Percentiles rank a stretch among this genome's conserved stretches.
phyloP scores from a whole-genome alignment of 345 rosid species.

The Pelargonium nanum region DNA sequence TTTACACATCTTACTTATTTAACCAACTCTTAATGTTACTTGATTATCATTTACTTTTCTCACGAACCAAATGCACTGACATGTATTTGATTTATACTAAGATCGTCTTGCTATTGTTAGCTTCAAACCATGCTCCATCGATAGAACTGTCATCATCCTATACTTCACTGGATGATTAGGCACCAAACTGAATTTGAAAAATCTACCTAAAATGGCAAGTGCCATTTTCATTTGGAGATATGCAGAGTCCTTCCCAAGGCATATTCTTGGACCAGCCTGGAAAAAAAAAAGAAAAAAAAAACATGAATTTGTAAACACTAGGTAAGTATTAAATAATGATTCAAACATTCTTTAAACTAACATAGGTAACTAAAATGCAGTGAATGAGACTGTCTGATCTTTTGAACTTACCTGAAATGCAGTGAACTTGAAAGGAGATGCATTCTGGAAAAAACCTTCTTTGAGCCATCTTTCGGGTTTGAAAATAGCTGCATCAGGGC shows the following conservation, averaged over 20 bases:
- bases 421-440: conserved; percentile 90
- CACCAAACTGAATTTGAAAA: conserved; percentile 58
- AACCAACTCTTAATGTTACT: not conserved
- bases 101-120: conserved; percentile 39
- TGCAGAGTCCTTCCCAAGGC: conserved; percentile 95
- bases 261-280: conserved; percentile 90
- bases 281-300: not conserved
- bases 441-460: conserved; percentile 74
- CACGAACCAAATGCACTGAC: no score
- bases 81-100: conserved; percentile 3
- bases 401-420: conserved; percentile 63
- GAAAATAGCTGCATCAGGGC: conserved; percentile 68
- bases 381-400: conserved; percentile 1
- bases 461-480: conserved; percentile 92
- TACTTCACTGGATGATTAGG: conserved; percentile 74
- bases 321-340: not conserved
- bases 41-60: no score
- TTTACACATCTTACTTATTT: not conserved
- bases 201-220: conserved; percentile 68
- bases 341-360: not conserved
- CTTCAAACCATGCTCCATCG: conserved; percentile 80
- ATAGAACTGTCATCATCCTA: conserved; percentile 86
- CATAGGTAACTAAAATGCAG: no score
- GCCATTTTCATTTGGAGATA: conserved; percentile 96
- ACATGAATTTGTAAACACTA: not conserved